phyloP scores from a whole-genome alignment of 2,329 filamentous ascomycete species.

The Neonectria magnoliae region DNA sequence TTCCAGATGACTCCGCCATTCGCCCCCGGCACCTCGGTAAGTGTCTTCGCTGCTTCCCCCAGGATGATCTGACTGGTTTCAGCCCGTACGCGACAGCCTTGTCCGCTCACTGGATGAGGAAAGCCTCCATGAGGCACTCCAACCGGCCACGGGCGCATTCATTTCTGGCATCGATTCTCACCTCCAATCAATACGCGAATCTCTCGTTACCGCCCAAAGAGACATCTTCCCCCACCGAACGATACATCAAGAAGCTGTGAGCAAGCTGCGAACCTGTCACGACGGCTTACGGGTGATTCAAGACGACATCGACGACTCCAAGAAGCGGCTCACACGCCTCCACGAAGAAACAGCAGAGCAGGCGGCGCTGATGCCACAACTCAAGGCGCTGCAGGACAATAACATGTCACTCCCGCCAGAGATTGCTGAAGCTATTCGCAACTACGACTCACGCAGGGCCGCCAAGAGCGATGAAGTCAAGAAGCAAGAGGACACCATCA shows the following conservation, averaged over 20 bases:
- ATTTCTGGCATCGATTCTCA: conserved; percentile 37
- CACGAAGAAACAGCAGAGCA: conserved; percentile 40
- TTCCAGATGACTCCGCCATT: conserved; percentile 42
- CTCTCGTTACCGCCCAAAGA: conserved; percentile 37
- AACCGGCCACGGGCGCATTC: conserved; percentile 35
- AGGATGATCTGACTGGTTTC: not conserved
- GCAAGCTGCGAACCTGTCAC: conserved; percentile 35
- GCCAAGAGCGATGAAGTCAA: conserved; percentile 42
- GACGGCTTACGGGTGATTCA: conserved; percentile 33
- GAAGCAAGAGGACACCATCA: conserved; percentile 36
- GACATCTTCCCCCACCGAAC: conserved; percentile 43
- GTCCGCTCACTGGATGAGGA: conserved; percentile 34
- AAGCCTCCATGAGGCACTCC: conserved; percentile 36
- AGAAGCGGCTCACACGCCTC: conserved; percentile 31
- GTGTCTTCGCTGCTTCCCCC: conserved; percentile 1
- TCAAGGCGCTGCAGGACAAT: conserved; percentile 42
- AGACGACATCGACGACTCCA: conserved; percentile 33
- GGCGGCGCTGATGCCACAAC: conserved; percentile 39
- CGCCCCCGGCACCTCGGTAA: conserved; percentile 28
- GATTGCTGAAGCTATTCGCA: conserved; percentile 41
- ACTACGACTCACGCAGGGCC: conserved; percentile 38
- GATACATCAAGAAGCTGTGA: conserved; percentile 38
- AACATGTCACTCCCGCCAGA: conserved; percentile 41
- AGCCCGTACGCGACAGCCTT: conserved; percentile 26
- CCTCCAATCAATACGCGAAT: conserved; percentile 35